A percentile compares a stretch with the other conserved stretches of the same genome.
These are phyloP conservation scores for Isochrysis galbana DNA, from an alignment of 78 protist genomes.

Conservation along the genomic window DNA sequence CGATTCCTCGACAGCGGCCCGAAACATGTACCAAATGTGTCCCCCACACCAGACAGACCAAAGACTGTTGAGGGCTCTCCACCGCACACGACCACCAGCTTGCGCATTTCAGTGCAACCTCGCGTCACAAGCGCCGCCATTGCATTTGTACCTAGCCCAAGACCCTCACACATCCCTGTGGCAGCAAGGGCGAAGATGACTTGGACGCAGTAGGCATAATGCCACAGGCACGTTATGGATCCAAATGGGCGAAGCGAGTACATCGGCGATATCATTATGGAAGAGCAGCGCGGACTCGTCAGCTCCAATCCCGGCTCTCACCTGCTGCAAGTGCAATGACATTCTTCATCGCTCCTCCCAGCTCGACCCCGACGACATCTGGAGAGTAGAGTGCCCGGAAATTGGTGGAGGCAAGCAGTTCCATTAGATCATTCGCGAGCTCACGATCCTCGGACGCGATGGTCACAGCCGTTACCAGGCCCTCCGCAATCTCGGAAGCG, in stretches of 20 bases:
- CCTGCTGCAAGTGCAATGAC: constrained; percentile 69
- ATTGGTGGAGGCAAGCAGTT: neutral
- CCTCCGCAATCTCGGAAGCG: constrained; percentile 51
- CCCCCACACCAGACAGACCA: constrained; percentile 63
- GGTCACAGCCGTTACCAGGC: constrained; percentile 52
- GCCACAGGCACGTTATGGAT: constrained; percentile 3
- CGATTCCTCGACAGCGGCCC: constrained; percentile 57
- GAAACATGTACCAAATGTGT: constrained; percentile 61
- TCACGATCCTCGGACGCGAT: constrained; percentile 37
- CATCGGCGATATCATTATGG: no score
- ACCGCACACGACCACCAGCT: neutral
- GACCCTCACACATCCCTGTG: constrained; percentile 69
- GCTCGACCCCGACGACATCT: constrained; percentile 62
- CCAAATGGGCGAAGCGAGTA: no score
- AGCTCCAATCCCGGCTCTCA: no score
- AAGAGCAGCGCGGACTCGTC: neutral
- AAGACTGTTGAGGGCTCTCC: constrained; percentile 22
- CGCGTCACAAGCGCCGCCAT: constrained; percentile 64
- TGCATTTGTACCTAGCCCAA: constrained; percentile 63
- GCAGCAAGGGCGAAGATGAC: no score
- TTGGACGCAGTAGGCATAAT: no score
- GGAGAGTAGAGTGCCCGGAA: constrained; percentile 44
- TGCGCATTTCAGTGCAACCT: constrained; percentile 55
- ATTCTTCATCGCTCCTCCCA: constrained; percentile 73
- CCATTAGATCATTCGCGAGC: constrained; percentile 35